A percentile compares a stretch with the other conserved stretches of the same genome.
phyloP scores from a whole-genome alignment of 1,284 basidiomycete genomes.

The Cutaneotrichosporon mucoides region DNA sequence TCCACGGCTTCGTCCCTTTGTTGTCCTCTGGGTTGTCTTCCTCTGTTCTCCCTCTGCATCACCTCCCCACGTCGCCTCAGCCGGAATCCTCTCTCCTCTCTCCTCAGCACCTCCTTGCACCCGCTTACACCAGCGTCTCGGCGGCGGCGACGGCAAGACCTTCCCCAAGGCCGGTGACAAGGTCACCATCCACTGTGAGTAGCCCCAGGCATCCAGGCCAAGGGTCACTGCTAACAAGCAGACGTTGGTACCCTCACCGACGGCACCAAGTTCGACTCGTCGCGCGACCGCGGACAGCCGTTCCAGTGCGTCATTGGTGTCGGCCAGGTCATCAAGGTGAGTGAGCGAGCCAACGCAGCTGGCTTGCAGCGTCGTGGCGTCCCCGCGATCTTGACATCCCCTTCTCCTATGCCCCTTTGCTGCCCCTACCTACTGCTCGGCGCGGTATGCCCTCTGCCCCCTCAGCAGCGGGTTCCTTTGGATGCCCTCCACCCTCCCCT shows the following conservation, averaged over 20 bases:
- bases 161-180: constrained; percentile 47
- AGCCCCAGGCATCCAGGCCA: not conserved
- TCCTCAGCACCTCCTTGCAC: not conserved
- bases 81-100: too few species aligned
- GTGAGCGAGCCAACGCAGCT: not conserved
- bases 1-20: too few species aligned
- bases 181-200: constrained; percentile 49
- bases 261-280: constrained; percentile 52
- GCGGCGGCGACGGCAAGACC: constrained; percentile 48
- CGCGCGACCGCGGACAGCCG: constrained; percentile 53
- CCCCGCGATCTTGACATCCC: too few species aligned
- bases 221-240: constrained; percentile 9
- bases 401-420: too few species aligned
- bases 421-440: too few species aligned
- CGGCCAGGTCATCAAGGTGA: constrained; percentile 67
- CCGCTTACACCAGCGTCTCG: constrained; percentile 31
- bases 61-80: not conserved
- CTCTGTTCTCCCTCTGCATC: too few species aligned
- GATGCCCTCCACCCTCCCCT: not conserved
- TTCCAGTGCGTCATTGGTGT: constrained; percentile 71
- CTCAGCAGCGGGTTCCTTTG: too few species aligned
- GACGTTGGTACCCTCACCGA: constrained; percentile 50
- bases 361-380: too few species aligned
- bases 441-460: too few species aligned
- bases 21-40: too few species aligned